Base-by-base conservation (phyloP, 352 stramenopile species). In the Blastocystis sp. region DNA sequence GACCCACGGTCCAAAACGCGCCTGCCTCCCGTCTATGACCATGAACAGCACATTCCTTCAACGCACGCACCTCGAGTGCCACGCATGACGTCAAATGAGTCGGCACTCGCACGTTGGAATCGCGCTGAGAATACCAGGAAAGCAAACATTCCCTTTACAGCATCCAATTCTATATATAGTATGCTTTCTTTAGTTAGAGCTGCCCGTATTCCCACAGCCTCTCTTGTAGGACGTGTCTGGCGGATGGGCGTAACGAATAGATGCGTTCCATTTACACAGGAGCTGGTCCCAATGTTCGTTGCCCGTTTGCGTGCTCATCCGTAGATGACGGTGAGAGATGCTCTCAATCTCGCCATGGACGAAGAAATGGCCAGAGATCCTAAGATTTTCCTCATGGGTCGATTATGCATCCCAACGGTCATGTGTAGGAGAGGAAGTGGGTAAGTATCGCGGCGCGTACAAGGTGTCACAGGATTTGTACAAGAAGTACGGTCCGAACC, bases 371-470 rank as follows among this genome's bases (percentile, higher is more conserved):
- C 94, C 82, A 94, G 95, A 69, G 97, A 99, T 91, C 94, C 98
- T 55, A 92, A 93, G 63, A 95, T 98, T 1, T 98, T 98, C 91
- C 90, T 98, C 60, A 93, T 98, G 88, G 96, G 92, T 89, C 31
- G 19, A 9, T 37, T 50, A 62, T 76, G 39, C 90, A 33, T 2
- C n/a, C 16, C 51, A 88, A 67, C 61, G 92, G 93, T 26, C 94
- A 93, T 92, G 93, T 62, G 90, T 95, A 59, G 93, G 97, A 90
- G 97, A 99, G 93, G 97, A 99, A 93, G 97, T 99, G 3, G 98
- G 97, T 31, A 94, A 99, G 93, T 99, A 99, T 93, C 97, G 99
- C 91, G 98, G 98, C 88, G 97, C 98, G 16, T 99, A 99, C 94
- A 99, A 99, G 93, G 95, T 97, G 13, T 94, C 92, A 55, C 94